Conservation (phyloP, 2,329 filamentous ascomycete species). For the Teratosphaeria zuluensis region DNA sequence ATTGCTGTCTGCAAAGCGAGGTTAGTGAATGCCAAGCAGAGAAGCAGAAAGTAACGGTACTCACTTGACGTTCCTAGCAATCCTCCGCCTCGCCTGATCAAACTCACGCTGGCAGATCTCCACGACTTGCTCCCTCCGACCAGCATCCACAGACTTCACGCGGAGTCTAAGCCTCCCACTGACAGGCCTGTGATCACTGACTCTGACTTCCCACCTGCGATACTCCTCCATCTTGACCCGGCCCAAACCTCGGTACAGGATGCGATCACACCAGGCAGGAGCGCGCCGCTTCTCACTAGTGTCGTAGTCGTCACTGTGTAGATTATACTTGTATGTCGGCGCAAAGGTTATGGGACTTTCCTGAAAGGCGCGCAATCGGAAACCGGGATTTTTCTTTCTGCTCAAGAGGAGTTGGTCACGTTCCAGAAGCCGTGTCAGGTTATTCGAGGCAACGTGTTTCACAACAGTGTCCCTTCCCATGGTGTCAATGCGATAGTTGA, state of each 20-base stretch:
- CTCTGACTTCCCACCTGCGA: constrained; percentile 73
- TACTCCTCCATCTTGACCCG: constrained; percentile 85
- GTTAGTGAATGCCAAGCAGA: constrained; percentile 1
- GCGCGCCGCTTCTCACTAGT: constrained; percentile 79
- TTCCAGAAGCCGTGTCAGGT: constrained; percentile 77
- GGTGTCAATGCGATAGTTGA: constrained; percentile 97
- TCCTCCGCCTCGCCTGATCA: constrained; percentile 57
- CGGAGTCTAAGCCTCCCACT: constrained; percentile 74
- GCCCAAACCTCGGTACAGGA: constrained; percentile 75
- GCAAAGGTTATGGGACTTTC: constrained; percentile 85
- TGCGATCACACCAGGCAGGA: constrained; percentile 91
- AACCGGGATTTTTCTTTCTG: constrained; percentile 77
- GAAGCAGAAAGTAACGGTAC: constrained; percentile 25
- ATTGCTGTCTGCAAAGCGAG: constrained; percentile 45
- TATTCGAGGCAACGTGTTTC: constrained; percentile 68
- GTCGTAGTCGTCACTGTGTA: constrained; percentile 89
- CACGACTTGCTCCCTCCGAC: constrained; percentile 43
- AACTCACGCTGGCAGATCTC: constrained; percentile 47
- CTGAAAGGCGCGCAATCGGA: constrained; percentile 80
- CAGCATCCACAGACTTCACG: constrained; percentile 69
- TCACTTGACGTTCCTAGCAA: constrained; percentile 69
- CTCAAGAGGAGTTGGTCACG: constrained; percentile 88
- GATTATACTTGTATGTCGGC: constrained; percentile 97
- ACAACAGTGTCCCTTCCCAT: constrained; percentile 93
- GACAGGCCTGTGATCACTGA: constrained; percentile 89